Conservation (phyloP, 345 rosid genomes). For the Boechera stricta region DNA sequence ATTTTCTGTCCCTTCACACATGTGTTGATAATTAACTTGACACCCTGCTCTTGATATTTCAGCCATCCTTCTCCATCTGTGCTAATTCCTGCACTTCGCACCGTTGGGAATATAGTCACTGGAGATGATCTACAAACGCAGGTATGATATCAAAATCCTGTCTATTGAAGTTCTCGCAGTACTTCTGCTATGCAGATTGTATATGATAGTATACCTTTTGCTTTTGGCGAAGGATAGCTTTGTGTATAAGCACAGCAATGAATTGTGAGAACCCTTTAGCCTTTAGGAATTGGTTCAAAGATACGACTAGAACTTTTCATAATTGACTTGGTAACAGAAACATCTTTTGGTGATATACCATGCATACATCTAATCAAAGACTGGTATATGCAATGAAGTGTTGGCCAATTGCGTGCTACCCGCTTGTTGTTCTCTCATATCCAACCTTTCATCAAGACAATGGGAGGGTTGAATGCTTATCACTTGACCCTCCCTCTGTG, state of each 20-base stretch:
- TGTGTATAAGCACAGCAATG: not conserved
- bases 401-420: not conserved
- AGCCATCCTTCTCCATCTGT: constrained; percentile 90
- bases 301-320: not conserved
- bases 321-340: constrained; percentile 3
- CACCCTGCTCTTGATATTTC: constrained; percentile 17
- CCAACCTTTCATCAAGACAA: not conserved
- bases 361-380: not conserved
- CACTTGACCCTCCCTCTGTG: not conserved
- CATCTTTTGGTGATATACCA: constrained; percentile 11
- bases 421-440: not conserved
- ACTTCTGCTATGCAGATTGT: not conserved
- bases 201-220: not conserved
- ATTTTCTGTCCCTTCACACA: not conserved
- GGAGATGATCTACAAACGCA: constrained; percentile 91
- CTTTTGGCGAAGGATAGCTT: not conserved
- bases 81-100: constrained; percentile 90
- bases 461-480: constrained; percentile 13
- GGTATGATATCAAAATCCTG: constrained; percentile 41
- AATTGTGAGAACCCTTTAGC: not conserved
- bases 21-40: constrained; percentile 1
- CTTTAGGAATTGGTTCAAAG: constrained; percentile 3
- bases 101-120: constrained; percentile 90
- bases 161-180: constrained; percentile 8
- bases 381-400: not conserved